Conservation (phyloP, 805 yeast genomes). For the Cyberlindnera xylosilytica region DNA sequence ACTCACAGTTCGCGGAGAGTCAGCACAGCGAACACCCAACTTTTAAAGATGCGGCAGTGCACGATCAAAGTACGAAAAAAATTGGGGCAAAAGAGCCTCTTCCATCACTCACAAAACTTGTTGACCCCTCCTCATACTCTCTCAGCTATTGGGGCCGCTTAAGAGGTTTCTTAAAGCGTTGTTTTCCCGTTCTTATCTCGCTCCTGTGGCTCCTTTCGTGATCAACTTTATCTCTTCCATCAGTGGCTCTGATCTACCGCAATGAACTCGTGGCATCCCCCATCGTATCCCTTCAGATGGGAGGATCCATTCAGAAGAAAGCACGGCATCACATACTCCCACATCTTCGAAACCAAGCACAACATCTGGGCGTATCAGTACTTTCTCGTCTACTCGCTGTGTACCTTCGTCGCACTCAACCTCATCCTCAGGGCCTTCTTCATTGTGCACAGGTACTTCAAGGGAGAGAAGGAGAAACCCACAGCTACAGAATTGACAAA, state of each 20-base stretch:
- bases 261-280: slow-evolving; percentile 13
- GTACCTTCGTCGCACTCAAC: slow-evolving; percentile 1
- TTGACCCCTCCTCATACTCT: too few species aligned
- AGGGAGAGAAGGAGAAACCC: neutral
- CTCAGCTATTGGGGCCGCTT: too few species aligned
- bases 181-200: too few species aligned
- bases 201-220: neutral
- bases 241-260: neutral
- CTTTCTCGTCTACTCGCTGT: slow-evolving; percentile 10
- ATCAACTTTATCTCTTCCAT: slow-evolving; percentile 4
- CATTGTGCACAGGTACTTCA: neutral
- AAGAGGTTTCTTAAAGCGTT: too few species aligned
- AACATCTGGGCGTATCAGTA: slow-evolving; percentile 22
- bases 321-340: slow-evolving; percentile 18
- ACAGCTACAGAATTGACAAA: neutral
- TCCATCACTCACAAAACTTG: too few species aligned
- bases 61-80: too few species aligned
- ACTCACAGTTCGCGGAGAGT: too few species aligned
- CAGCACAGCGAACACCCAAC: neutral
- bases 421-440: slow-evolving; percentile 1
- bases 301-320: slow-evolving; percentile 23
- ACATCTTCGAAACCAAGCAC: slow-evolving; percentile 23
- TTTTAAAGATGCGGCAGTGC: neutral
- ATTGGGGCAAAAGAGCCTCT: too few species aligned
- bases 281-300: slow-evolving; percentile 19